Evolutionary conservation across 169 alveolate genomes (phyloP), one percentile per base, ranked within the genome.

Genomic region (Toxoplasma gondii): DNA sequence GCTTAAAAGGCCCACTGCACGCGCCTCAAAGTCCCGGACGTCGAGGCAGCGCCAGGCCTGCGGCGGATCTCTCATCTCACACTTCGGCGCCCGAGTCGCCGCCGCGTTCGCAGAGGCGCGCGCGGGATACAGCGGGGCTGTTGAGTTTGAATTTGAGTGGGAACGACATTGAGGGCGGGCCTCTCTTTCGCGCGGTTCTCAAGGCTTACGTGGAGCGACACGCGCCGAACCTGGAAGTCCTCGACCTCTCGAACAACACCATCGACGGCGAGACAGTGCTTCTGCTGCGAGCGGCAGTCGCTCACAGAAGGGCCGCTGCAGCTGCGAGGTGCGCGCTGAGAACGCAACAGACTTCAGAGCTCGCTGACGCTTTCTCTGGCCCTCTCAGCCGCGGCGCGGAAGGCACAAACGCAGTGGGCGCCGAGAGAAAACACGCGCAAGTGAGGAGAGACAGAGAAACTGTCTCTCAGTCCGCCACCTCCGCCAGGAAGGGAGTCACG

Each of bases 91-190:
- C 74, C 34, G 24, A 16, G 74, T 27, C 74, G 74, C 29, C 74
- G 9, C 34, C 74, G 74, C 9, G 58, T 49, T 49, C 58, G 58
- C 58, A 12, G 58, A 12, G 22, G 12, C 22, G 4, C 22, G 58
- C 58, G 58, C 22, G 58, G 22, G 4, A 12, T 49, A 7, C 86
- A 16, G 86, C 44, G n/a, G 86, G 86, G 1, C 86, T n/a, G 27
- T n/a, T 19, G 45, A 24, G 45, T 16, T 45, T 78, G 49, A 78
- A 38, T 78, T 78, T 78, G 86, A 78, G 86, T 45, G 86, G 86
- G 44, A 78, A 78, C 45, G 86, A 78, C 29, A n/a, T 78, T 27
- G 39, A n/a, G 44, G 86, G 86, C 86, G 86, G 1, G 39, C 86
- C 39, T 7, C 86, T 78, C 45, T 78, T 78, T n/a, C 86, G 39